phyloP scores from a whole-genome alignment of 352 stramenopile species.

The Phytophthora pseudosyringae region DNA sequence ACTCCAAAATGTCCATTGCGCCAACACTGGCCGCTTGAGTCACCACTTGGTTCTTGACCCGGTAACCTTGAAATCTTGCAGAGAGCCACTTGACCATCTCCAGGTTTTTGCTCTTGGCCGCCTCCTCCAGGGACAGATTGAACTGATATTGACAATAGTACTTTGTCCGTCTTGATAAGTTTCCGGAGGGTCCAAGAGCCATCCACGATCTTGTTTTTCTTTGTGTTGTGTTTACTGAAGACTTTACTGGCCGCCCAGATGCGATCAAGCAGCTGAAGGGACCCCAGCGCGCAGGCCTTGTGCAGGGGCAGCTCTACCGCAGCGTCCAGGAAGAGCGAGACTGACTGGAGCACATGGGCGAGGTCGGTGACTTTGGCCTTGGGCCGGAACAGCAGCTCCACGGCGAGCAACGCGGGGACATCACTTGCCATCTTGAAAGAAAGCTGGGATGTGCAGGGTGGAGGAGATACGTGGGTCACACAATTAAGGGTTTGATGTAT shows the following conservation, averaged over 20 bases:
- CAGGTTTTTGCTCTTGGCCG: background rate
- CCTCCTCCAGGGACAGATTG: background rate
- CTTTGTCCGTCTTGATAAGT: background rate
- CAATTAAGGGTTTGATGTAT: too few species aligned
- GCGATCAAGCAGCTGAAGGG: background rate
- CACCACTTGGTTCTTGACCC: background rate
- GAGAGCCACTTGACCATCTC: too few species aligned
- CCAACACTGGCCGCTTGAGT: background rate
- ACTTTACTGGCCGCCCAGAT: background rate
- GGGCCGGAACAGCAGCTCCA: slow-evolving; percentile 7
- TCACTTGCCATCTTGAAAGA: too few species aligned
- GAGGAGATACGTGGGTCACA: too few species aligned
- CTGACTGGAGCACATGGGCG: slow-evolving; percentile 4
- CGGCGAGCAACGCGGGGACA: too few species aligned
- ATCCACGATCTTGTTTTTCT: background rate
- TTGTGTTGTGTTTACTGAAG: background rate
- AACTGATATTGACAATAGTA: background rate
- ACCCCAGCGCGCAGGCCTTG: background rate
- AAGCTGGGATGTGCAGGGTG: background rate
- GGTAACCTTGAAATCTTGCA: background rate
- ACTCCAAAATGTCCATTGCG: background rate
- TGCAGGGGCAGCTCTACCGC: slow-evolving; percentile 6
- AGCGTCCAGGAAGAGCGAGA: slow-evolving; percentile 19
- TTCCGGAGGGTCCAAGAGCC: background rate
- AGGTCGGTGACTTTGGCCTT: slow-evolving; percentile 8